Conservation (phyloP, 768 basidiomycete genomes). For the Trametes elegans region DNA sequence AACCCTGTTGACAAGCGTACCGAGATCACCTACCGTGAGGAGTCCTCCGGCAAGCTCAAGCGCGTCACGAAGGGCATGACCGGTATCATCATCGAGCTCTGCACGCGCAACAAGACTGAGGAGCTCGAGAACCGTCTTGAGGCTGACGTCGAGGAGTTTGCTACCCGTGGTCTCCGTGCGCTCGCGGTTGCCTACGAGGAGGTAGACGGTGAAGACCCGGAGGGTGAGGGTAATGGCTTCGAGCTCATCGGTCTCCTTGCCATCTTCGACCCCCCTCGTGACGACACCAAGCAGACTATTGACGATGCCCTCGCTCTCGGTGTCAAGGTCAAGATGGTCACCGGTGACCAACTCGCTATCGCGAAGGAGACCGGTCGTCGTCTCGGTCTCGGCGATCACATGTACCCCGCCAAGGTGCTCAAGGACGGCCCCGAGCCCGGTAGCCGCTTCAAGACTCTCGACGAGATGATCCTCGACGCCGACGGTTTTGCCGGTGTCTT, state of each 20-base stretch:
- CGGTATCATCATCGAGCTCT: constrained; percentile 96
- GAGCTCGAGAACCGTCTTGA: constrained; percentile 90
- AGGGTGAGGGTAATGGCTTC: constrained; percentile 93
- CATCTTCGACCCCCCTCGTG: constrained; percentile 97
- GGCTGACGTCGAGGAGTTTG: constrained; percentile 95
- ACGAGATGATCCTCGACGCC: constrained; percentile 99
- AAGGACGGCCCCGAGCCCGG: constrained; percentile 93
- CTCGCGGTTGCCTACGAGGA: constrained; percentile 97
- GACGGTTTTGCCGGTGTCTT: constrained; percentile 99
- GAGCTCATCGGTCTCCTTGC: constrained; percentile 96
- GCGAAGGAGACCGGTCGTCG: constrained; percentile 99
- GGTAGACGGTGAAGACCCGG: constrained; percentile 75
- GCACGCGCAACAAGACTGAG: constrained; percentile 95
- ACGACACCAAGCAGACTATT: constrained; percentile 98
- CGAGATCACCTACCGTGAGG: constrained; percentile 96
- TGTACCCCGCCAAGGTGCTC: constrained; percentile 99
- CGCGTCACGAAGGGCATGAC: constrained; percentile 99
- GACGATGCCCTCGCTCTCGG: constrained; percentile 95
- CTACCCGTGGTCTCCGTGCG: constrained; percentile 93
- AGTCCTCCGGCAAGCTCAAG: constrained; percentile 93
- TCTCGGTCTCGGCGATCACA: constrained; percentile 97
- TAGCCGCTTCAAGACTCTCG: constrained; percentile 77
- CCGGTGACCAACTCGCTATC: constrained; percentile 99
- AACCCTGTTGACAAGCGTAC: constrained; percentile 99
- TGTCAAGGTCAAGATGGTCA: constrained; percentile 99